These are phyloP conservation scores for Prinsepia uniflora DNA, from an alignment of 306 rosid species.

Conservation along the genomic window DNA sequence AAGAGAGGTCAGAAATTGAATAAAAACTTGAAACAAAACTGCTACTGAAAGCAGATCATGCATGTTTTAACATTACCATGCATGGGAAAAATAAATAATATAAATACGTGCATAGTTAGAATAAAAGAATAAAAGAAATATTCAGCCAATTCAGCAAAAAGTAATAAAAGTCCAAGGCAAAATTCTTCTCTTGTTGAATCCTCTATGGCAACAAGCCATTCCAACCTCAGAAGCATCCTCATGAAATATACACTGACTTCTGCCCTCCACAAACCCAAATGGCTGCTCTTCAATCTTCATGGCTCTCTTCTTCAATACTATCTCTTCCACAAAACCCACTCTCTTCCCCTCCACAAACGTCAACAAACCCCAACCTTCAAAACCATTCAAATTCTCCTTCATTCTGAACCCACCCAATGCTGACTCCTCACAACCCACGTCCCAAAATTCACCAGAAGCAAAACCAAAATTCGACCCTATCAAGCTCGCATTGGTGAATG, in stretches of 20 bases:
- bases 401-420: slow-evolving; percentile 32
- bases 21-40: neutral
- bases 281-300: slow-evolving; percentile 52
- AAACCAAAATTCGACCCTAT: slow-evolving; percentile 39
- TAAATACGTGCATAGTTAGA: neutral
- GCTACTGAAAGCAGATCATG: neutral
- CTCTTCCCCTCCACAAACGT: slow-evolving; percentile 29
- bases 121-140: neutral
- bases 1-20: slow-evolving; percentile 14
- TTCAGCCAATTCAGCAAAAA: neutral
- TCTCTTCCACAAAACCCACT: slow-evolving; percentile 36
- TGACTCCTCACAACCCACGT: slow-evolving; percentile 36
- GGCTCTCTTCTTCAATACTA: slow-evolving; percentile 38
- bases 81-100: neutral
- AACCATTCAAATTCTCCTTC: slow-evolving; percentile 33
- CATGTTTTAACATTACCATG: neutral
- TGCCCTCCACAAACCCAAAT: slow-evolving; percentile 9
- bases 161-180: neutral
- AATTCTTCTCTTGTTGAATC: neutral
- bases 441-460: slow-evolving; percentile 29
- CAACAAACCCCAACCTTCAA: slow-evolving; percentile 23
- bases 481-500: slow-evolving; percentile 64
- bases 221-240: neutral
- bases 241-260: too few species aligned
- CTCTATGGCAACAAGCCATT: slow-evolving; percentile 2